Percentiles rank a stretch among this genome's conserved stretches.
Evolutionary conservation across 2,329 filamentous ascomycete genomes (phyloP).

Genomic region (Claviceps africana): DNA sequence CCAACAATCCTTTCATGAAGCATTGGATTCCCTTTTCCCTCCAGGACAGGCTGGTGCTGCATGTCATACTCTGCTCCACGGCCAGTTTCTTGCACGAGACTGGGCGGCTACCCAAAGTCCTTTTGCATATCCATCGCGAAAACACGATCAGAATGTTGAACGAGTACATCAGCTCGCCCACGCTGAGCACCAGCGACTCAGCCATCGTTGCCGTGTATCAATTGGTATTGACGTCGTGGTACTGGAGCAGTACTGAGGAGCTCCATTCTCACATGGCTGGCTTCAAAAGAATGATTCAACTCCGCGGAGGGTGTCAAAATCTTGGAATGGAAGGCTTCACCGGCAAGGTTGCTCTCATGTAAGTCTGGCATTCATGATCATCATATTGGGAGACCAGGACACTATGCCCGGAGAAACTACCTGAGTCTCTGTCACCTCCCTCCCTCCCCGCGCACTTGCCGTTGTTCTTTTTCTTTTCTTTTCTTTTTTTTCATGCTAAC

Average conservation of each 20-base stretch:
- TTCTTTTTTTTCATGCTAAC: slow-evolving; percentile 7
- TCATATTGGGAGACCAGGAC: no score
- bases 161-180: slow-evolving; percentile 26
- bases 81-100: slow-evolving; percentile 38
- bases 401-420: no score
- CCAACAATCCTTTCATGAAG: slow-evolving; percentile 30
- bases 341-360: slow-evolving; percentile 36
- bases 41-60: slow-evolving; percentile 33
- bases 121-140: slow-evolving; percentile 29
- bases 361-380: slow-evolving; percentile 10
- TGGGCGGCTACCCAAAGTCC: slow-evolving; percentile 29
- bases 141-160: slow-evolving; percentile 32
- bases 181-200: slow-evolving; percentile 27
- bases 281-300: slow-evolving; percentile 32
- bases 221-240: slow-evolving; percentile 38
- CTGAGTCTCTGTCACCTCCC: no score
- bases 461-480: background rate
- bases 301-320: slow-evolving; percentile 30
- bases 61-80: slow-evolving; percentile 35
- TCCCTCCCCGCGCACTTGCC: no score
- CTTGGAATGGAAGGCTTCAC: slow-evolving; percentile 33
- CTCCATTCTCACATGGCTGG: slow-evolving; percentile 32
- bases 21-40: slow-evolving; percentile 33
- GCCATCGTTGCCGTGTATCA: slow-evolving; percentile 34
- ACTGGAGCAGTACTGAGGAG: slow-evolving; percentile 33